phyloP scores from a whole-genome alignment of 2,329 filamentous ascomycete genomes.

The Penicillium sp. region DNA sequence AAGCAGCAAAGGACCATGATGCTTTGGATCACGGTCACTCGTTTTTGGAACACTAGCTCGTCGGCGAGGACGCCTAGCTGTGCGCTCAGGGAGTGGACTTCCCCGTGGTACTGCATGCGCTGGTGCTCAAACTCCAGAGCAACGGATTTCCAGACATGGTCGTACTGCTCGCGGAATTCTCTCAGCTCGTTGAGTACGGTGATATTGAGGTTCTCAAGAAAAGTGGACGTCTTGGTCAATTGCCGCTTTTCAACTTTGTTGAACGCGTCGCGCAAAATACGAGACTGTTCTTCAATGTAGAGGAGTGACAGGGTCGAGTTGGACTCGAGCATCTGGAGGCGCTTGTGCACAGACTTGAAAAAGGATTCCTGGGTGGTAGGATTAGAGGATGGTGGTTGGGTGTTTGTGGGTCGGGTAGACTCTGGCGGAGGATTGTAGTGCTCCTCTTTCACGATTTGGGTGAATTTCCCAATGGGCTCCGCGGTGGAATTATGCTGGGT shows the following conservation, averaged over 20 bases:
- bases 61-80: conserved; percentile 89
- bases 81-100: conserved; percentile 77
- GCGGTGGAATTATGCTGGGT: conserved; percentile 22
- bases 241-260: conserved; percentile 85
- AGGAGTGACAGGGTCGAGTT: conserved; percentile 91
- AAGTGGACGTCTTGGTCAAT: conserved; percentile 75
- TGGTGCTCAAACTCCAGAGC: conserved; percentile 89
- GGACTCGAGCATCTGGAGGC: conserved; percentile 83
- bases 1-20: conserved; percentile 84
- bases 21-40: conserved; percentile 90
- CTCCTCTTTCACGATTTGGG: conserved; percentile 33
- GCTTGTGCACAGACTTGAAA: conserved; percentile 94
- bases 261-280: conserved; percentile 83
- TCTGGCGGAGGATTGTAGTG: conserved; percentile 31
- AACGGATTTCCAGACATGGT: conserved; percentile 95
- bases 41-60: conserved; percentile 79
- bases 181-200: conserved; percentile 82
- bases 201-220: conserved; percentile 80
- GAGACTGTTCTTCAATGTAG: conserved; percentile 96
- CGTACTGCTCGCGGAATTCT: conserved; percentile 80
- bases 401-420: conserved; percentile 39
- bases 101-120: conserved; percentile 77
- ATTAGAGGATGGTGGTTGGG: conserved; percentile 56
- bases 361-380: conserved; percentile 96
- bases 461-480: conserved; percentile 25